Conservation (phyloP, 306 rosid species). For the Fagus sylvatica region DNA sequence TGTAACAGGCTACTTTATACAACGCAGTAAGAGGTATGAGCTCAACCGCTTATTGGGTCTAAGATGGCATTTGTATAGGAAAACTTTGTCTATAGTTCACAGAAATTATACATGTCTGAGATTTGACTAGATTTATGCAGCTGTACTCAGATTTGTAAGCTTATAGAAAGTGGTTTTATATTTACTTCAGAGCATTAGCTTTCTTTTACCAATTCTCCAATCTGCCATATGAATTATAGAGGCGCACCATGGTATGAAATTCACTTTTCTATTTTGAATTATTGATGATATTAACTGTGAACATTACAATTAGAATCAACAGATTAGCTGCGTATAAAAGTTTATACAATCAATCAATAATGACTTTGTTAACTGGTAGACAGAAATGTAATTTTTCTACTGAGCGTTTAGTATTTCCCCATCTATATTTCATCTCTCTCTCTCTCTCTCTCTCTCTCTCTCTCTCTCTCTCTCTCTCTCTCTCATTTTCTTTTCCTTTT, state of each 20-base stretch:
- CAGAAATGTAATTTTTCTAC: background rate
- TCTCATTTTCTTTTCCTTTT: background rate
- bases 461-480: background rate
- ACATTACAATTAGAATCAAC: slow-evolving; percentile 25
- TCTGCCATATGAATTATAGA: slow-evolving; percentile 17
- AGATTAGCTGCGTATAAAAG: background rate
- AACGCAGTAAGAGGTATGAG: slow-evolving; percentile 25
- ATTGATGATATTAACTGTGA: slow-evolving; percentile 22
- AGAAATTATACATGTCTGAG: slow-evolving; percentile 13
- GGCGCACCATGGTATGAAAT: slow-evolving; percentile 18
- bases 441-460: background rate
- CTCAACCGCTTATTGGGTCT: slow-evolving; percentile 20
- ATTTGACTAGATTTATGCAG: slow-evolving; percentile 12
- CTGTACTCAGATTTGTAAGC: slow-evolving; percentile 26
- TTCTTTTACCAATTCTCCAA: slow-evolving; percentile 4
- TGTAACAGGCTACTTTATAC: slow-evolving; percentile 30
- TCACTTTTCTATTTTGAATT: background rate
- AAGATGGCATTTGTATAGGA: slow-evolving; percentile 15
- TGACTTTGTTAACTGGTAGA: background rate
- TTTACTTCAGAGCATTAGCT: slow-evolving; percentile 5
- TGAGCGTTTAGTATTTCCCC: background rate
- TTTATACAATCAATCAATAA: background rate
- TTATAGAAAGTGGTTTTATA: background rate
- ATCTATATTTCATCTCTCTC: no score
- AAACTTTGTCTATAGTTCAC: slow-evolving; percentile 24